phyloP scores from a whole-genome alignment of 352 stramenopile genomes.

The Phytophthora rubi region DNA sequence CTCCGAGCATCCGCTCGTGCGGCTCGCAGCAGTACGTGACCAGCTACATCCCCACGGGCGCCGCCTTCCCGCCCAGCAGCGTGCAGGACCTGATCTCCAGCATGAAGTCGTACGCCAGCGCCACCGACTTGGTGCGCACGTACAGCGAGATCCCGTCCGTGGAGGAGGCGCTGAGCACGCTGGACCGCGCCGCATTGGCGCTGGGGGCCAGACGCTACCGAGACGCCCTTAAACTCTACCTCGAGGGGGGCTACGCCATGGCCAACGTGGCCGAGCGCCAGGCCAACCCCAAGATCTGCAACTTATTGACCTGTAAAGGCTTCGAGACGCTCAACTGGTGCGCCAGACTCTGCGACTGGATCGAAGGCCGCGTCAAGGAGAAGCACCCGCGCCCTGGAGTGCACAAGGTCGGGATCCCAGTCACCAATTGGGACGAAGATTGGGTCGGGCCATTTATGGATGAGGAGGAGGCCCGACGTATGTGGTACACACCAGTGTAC shows the following conservation, averaged over 20 bases:
- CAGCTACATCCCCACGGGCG: slow-evolving; percentile 74
- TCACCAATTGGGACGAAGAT: slow-evolving; percentile 76
- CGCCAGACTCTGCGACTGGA: slow-evolving; percentile 79
- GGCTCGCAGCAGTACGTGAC: slow-evolving; percentile 80
- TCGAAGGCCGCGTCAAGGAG: slow-evolving; percentile 81
- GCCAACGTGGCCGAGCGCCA: slow-evolving; percentile 83
- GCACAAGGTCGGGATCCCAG: slow-evolving; percentile 80
- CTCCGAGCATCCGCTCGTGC: slow-evolving; percentile 72
- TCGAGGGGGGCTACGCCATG: slow-evolving; percentile 87
- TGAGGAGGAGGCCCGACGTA: slow-evolving; percentile 75
- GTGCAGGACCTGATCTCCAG: slow-evolving; percentile 81
- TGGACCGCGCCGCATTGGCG: slow-evolving; percentile 72
- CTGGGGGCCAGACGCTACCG: slow-evolving; percentile 72
- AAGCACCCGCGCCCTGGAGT: slow-evolving; percentile 77
- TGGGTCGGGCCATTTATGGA: slow-evolving; percentile 74
- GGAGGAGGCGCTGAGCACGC: slow-evolving; percentile 76
- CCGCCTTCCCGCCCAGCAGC: slow-evolving; percentile 59
- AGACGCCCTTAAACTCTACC: slow-evolving; percentile 81
- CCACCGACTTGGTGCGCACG: slow-evolving; percentile 74
- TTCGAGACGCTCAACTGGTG: slow-evolving; percentile 91
- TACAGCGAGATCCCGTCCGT: slow-evolving; percentile 80
- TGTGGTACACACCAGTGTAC: slow-evolving; percentile 87
- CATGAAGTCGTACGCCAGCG: slow-evolving; percentile 80
- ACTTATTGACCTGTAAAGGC: slow-evolving; percentile 85
- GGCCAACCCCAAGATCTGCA: slow-evolving; percentile 84